Evolutionary conservation across 129 eudicot genomes (phyloP).

Genomic region (Helianthus annuus): DNA sequence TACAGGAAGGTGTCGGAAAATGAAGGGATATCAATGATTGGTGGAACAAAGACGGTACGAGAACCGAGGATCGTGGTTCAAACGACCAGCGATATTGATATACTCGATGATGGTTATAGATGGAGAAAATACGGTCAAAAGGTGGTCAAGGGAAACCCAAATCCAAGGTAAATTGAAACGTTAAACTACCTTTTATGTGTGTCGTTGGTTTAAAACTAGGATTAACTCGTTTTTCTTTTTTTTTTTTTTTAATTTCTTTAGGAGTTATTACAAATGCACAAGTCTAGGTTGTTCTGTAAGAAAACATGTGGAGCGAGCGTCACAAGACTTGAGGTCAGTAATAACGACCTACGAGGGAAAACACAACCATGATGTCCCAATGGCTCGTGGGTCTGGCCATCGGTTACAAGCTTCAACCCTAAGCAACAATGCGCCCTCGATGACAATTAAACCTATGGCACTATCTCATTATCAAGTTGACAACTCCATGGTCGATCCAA

Average conservation of each 20-base stretch:
- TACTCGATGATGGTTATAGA: slow-evolving; percentile 89
- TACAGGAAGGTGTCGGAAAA: slow-evolving; percentile 57
- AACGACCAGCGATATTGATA: slow-evolving; percentile 89
- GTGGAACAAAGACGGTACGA: slow-evolving; percentile 71
- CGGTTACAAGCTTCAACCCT: slow-evolving; percentile 35
- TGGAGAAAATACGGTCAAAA: slow-evolving; percentile 98
- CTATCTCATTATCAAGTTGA: slow-evolving; percentile 37
- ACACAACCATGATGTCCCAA: slow-evolving; percentile 93
- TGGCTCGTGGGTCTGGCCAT: slow-evolving; percentile 79
- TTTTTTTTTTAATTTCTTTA: neutral
- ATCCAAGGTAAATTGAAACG: slow-evolving; percentile 73
- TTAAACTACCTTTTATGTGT: neutral
- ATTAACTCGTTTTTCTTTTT: neutral
- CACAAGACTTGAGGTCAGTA: slow-evolving; percentile 65
- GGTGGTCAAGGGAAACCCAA: slow-evolving; percentile 95
- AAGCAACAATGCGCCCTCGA: slow-evolving; percentile 35
- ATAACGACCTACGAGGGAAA: slow-evolving; percentile 95
- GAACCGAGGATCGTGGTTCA: slow-evolving; percentile 98
- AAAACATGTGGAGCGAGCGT: slow-evolving; percentile 88
- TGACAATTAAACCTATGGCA: slow-evolving; percentile 56
- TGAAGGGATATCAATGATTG: slow-evolving; percentile 59
- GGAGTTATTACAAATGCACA: slow-evolving; percentile 98
- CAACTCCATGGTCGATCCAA: slow-evolving; percentile 33
- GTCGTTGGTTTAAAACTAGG: neutral
- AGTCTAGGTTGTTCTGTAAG: slow-evolving; percentile 69